Conservation (phyloP, 1,284 basidiomycete genomes). For the Heterobasidion occidentale region DNA sequence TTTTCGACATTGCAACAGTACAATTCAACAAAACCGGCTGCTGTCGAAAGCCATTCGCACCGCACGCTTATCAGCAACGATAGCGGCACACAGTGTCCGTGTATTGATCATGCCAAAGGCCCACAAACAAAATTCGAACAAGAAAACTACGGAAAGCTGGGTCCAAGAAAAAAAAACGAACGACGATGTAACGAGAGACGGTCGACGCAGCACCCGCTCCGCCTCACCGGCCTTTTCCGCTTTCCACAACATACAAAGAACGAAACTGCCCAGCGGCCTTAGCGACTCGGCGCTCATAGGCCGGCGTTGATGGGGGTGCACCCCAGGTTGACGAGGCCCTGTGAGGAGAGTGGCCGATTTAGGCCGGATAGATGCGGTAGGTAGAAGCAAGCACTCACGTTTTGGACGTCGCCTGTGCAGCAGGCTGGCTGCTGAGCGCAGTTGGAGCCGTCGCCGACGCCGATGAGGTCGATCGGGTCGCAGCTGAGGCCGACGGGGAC, state of each 20-base stretch:
- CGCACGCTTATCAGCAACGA: too few species aligned
- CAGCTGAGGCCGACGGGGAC: constrained; percentile 19
- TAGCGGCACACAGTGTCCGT: too few species aligned
- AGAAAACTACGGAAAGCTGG: not conserved
- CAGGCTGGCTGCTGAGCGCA: constrained; percentile 19
- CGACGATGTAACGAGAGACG: not conserved
- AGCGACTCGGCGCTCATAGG: constrained; percentile 9
- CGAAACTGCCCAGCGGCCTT: not conserved
- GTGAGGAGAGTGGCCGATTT: not conserved
- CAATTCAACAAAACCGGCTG: too few species aligned
- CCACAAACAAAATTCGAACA: too few species aligned
- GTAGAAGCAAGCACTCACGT: not conserved
- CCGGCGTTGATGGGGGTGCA: constrained; percentile 30
- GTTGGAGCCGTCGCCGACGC: constrained; percentile 8
- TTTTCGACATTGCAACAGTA: too few species aligned
- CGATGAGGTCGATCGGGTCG: constrained; percentile 14
- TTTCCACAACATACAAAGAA: too few species aligned
- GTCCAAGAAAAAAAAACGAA: not conserved
- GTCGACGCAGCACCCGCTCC: too few species aligned
- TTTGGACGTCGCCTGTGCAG: constrained; percentile 20
- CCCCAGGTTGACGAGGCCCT: constrained; percentile 29
- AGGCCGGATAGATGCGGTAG: too few species aligned
- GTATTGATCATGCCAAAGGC: too few species aligned
- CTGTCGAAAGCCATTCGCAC: too few species aligned
- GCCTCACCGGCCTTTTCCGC: too few species aligned